A percentile compares a stretch with the other conserved stretches of the same genome.
phyloP scores from a whole-genome alignment of 331 rosid species.

The Malus hybrid region DNA sequence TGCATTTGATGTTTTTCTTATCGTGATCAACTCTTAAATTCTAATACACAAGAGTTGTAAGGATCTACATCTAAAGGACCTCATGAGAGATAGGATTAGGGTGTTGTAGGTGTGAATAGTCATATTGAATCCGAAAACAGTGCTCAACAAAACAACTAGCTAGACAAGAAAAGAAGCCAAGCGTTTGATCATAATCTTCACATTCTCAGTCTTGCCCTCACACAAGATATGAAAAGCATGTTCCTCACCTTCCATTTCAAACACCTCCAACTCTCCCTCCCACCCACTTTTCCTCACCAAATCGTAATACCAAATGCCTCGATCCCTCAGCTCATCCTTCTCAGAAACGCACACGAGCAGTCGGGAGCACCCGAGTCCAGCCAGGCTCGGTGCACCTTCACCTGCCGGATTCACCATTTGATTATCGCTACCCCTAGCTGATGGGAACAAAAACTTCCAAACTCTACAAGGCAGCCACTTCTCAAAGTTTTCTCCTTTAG shows the following conservation, averaged over 20 bases:
- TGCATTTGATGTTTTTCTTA: too few relatives aligned
- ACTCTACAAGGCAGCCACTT: background rate
- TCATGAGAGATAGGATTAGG: too few relatives aligned
- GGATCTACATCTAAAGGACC: too few relatives aligned
- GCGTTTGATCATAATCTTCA: slow-evolving; percentile 9
- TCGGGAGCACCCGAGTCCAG: slow-evolving; percentile 20
- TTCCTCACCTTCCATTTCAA: slow-evolving; percentile 36
- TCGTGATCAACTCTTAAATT: too few relatives aligned
- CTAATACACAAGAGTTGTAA: too few relatives aligned
- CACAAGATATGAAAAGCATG: slow-evolving; percentile 43
- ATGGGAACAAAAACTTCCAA: slow-evolving; percentile 25
- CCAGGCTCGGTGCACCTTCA: too few relatives aligned
- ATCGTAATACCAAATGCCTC: too few relatives aligned
- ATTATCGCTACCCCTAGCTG: slow-evolving; percentile 27
- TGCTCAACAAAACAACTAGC: too few relatives aligned
- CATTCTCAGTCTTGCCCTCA: slow-evolving; percentile 25
- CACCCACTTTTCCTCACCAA: slow-evolving; percentile 40
- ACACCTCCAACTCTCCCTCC: slow-evolving; percentile 38
- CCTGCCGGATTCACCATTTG: background rate
- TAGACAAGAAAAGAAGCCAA: slow-evolving; percentile 22
- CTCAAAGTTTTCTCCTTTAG: background rate
- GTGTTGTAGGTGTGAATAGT: too few relatives aligned
- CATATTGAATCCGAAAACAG: too few relatives aligned
- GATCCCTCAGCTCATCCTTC: slow-evolving; percentile 7
- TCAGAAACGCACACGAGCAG: slow-evolving; percentile 26